These are phyloP conservation scores for Aureobasidium subglaciale DNA, from an alignment of 2,329 filamentous ascomycete genomes.

Conservation along the genomic window DNA sequence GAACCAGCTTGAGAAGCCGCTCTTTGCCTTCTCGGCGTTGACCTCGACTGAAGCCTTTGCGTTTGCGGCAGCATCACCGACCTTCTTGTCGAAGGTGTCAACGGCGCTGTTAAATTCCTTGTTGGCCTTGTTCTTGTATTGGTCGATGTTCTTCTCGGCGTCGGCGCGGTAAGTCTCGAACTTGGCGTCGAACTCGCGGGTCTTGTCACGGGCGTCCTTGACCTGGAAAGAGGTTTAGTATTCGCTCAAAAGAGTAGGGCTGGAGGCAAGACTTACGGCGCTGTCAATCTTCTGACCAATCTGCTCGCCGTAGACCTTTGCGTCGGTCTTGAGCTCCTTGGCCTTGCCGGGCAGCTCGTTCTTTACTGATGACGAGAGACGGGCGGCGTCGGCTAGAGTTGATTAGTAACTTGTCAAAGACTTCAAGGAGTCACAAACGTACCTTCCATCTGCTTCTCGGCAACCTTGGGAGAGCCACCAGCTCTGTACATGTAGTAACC, in stretches of 20 bases:
- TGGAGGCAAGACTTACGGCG: conserved; percentile 44
- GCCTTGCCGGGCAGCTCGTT: conserved; percentile 56
- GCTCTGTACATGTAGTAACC: conserved; percentile 90
- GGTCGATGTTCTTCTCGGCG: conserved; percentile 55
- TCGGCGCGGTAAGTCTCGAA: conserved; percentile 45
- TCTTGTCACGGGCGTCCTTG: conserved; percentile 39
- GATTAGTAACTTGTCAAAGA: conserved; percentile 1
- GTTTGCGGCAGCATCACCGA: conserved; percentile 38
- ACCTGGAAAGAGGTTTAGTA: neutral
- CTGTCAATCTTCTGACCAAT: conserved; percentile 61
- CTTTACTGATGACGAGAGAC: conserved; percentile 59
- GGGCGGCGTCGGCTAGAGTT: conserved; percentile 64
- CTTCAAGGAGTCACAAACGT: conserved; percentile 28
- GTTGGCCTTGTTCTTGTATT: conserved; percentile 58
- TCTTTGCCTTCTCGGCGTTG: conserved; percentile 74
- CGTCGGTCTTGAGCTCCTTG: conserved; percentile 57
- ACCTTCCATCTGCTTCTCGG: conserved; percentile 86
- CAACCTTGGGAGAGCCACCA: conserved; percentile 71
- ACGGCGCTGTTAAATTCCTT: conserved; percentile 48
- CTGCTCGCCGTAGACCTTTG: conserved; percentile 19
- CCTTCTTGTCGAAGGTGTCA: conserved; percentile 74
- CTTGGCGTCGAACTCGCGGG: conserved; percentile 57
- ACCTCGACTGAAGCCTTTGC: conserved; percentile 39
- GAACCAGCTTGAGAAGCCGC: conserved; percentile 79
- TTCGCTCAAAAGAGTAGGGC: neutral